Percentiles rank a stretch among this genome's conserved stretches.
phyloP scores from a whole-genome alignment of 2,329 filamentous ascomycete genomes.

The Aaosphaeria arxii region DNA sequence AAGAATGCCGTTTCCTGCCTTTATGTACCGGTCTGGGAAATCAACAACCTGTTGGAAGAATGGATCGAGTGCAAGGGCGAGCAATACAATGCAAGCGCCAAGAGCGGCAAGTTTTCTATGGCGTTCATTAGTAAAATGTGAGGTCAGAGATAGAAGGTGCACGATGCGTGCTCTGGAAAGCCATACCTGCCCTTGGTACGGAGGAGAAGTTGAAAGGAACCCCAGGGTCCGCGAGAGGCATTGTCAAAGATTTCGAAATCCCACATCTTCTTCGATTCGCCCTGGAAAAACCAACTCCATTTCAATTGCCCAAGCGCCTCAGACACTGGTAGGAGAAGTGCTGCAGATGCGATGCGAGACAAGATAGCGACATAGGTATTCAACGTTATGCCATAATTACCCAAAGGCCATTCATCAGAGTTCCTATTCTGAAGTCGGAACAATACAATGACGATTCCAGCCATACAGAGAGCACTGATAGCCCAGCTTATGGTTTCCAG shows the following conservation, averaged over 20 bases:
- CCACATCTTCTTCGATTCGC: neutral
- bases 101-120: slow-evolving; percentile 6
- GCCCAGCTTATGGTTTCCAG: slow-evolving; percentile 3
- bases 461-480: slow-evolving; percentile 2
- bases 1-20: neutral
- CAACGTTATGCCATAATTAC: neutral
- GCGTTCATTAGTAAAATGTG: too few species aligned
- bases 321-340: neutral
- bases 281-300: neutral
- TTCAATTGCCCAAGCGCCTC: neutral
- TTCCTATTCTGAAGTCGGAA: neutral
- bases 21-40: slow-evolving; percentile 2
- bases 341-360: neutral
- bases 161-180: too few species aligned
- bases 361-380: neutral
- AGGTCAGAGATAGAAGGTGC: too few species aligned
- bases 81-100: slow-evolving; percentile 12
- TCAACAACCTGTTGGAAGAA: slow-evolving; percentile 18
- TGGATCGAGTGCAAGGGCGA: slow-evolving; percentile 14
- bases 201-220: slow-evolving; percentile 7
- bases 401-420: neutral
- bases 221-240: slow-evolving; percentile 12
- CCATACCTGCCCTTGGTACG: slow-evolving; percentile 8
- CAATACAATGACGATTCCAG: neutral
- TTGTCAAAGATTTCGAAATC: slow-evolving; percentile 2